Base-by-base conservation (phyloP, 495 filamentous ascomycete species). In the Neurospora sp. region DNA sequence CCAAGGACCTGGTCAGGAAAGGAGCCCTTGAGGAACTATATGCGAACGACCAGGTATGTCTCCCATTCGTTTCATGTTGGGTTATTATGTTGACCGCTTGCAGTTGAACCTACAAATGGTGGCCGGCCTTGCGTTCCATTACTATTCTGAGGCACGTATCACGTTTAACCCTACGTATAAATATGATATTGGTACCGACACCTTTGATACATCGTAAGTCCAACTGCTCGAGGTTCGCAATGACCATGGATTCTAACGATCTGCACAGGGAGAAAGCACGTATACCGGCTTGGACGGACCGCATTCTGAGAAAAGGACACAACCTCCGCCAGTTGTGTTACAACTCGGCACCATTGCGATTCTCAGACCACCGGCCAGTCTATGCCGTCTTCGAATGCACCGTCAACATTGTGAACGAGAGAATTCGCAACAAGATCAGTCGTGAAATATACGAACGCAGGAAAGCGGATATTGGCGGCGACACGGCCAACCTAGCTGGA, bases 221-320 rank as follows among this genome's bases (percentile, higher is more conserved):
- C 5, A 31, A 73, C 69, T 68, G 39, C 3, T 16, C 10, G n/a
- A 35, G 3, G 9, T 39, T 14, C 41, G 38, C 38, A 22, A 1
- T 3, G 18, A 16, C n/a, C 5, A 18, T 12, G 8, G 37, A 4
- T 39, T 2, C 70, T 77, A 53, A 77, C 72, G 76, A 10, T 10
- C 1, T 39, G 35, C 39, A 10, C 71, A 94, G 92, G 22, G 96
- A 99, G 75, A 99, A 98, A 83, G 87, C 88, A 39, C 90, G 96
- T 39, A 98, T 98, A 73, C 96, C 96, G 37, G 96, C 96, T 4
- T 99, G 96, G 96, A 97, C 94, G 77, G 96, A 99, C 81, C 91
- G 96, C 42, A 88, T 99, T 16, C 82, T 99, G 14, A 89, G 92
- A 72, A 96, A 92, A 86, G 96, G 96, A 35, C 85, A 86, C 47